Percentiles rank a stretch among this genome's conserved stretches.
phyloP scores from a whole-genome alignment of 78 protist species.

The Paratrimastix pyriformis region DNA sequence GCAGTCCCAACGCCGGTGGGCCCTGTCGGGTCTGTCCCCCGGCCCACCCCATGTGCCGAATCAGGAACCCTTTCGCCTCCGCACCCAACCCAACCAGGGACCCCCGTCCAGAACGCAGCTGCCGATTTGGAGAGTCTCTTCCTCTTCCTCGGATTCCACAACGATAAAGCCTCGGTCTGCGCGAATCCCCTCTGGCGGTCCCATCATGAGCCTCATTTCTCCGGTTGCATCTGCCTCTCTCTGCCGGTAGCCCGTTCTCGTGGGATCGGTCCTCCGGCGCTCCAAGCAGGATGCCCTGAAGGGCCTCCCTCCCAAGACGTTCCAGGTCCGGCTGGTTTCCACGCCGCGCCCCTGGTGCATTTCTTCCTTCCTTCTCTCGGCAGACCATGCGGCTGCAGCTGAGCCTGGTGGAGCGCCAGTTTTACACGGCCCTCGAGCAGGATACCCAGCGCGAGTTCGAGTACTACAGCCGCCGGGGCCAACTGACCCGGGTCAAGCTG shows the following conservation, averaged over 20 bases:
- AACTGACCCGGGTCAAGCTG: background rate
- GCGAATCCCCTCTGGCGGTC: too few species aligned
- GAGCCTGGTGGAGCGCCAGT: background rate
- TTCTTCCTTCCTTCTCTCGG: too few species aligned
- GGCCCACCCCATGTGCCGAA: too few species aligned
- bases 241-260: background rate
- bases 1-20: conserved; percentile 9
- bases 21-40: too few species aligned
- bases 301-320: conserved; percentile 1
- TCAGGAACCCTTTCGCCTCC: too few species aligned
- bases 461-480: background rate
- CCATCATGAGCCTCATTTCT: too few species aligned
- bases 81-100: too few species aligned
- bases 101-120: conserved; percentile 9
- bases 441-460: background rate
- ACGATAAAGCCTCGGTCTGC: too few species aligned
- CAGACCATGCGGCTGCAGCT: background rate
- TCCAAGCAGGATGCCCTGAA: background rate
- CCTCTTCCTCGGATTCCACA: conserved; percentile 12
- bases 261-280: background rate
- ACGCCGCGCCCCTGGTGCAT: too few species aligned
- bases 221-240: too few species aligned
- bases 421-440: conserved; percentile 1
- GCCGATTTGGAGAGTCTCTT: conserved; percentile 7
- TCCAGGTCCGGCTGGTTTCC: too few species aligned